Evolutionary conservation across 2,329 filamentous ascomycete genomes (phyloP), one percentile per base, ranked within the genome.

Genomic region (Byssoonygena ceratinophila): DNA sequence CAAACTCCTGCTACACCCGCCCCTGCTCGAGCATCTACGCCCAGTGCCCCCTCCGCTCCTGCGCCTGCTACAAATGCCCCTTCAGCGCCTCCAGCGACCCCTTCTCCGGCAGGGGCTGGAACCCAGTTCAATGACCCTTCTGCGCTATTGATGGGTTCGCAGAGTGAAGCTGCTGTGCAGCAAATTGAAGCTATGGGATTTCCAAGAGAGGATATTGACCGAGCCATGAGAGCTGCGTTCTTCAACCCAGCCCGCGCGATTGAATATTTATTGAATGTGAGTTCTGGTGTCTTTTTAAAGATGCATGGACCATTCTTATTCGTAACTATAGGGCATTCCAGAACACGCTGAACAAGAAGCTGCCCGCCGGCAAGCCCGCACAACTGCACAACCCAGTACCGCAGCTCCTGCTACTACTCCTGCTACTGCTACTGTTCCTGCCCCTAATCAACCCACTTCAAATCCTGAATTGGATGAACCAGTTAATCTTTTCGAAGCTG

Each of bases 121-220:
- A 68, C 74, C 37, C 63, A 68, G 32, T 84, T 82, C 65, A 82
- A 82, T 64, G 83, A 89, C 61, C 80, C 86, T 22, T 91, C 85
- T 27, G 82, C 87, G n/a, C 78, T 97, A 66, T 82, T 89, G 18
- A 84, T 95, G 74, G 92, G 92, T 50, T 76, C 83, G 56, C 85
- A 91, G 68, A 83, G 89, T 60, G 81, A 86, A 57, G 82, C 83
- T 60, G 89, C 88, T 34, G 84, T 97, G 63, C 79, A 84, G 46
- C 88, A 90, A 66, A 95, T 98, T 89, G 90, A 95, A 72, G 85
- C 84, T 59, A 98, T 98, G 92, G 92, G 92, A 7, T 98, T 98
- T 61, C 81, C 87, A 64, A 80, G 90, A 64, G 75, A 81, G 49
- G 85, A 94, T 65, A 95, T 96, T 60, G 89, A 96, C 61, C 81